Base-by-base conservation (phyloP, 75 land plant species). In the Adiantum capillusveneris region DNA sequence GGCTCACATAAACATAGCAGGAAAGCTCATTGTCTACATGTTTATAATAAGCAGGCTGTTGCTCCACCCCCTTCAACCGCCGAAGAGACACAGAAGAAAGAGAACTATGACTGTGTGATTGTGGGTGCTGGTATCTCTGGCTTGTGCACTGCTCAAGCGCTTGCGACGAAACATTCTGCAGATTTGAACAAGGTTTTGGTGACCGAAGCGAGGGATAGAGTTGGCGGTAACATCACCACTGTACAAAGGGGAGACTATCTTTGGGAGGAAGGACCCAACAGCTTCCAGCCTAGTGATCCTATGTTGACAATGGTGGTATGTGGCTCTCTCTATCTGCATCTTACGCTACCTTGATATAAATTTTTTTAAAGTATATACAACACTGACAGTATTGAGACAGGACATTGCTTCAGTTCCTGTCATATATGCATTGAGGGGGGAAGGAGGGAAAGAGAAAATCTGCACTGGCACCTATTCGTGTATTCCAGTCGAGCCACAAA, bases 241-340 rank as follows among this genome's bases (percentile, higher is more conserved):
- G 62, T 77, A 28, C 82, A 89, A 68, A 71, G 74, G 56, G 94
- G 84, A 27, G 96, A 90, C 6, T 93, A 66, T 63, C 78, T 93
- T 11, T 93, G 98, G 96, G 98, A 93, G 64, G 96, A 93, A 55
- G 98, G 98, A 12, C 98, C 98, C 42, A 93, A 93, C 62, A 89
- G 96, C 78, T 93, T 93, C 65, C 98, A 93, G 69, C 96, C 96
- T 22, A 78, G 86, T 5, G 96, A 93, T 65, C 63, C 96, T 14
- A 81, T 93, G 68, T 87, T 93, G 44, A 55, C 84, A 18, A 69
- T 88, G 78, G 87, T 72, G 74, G 95, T 92, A 70, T 19, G 74
- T 44, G 17, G 14, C 14, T 9, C 43, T 41, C 43, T 41, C 17
- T 3, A 46, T 46, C 22, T 46, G 37, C 37, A 5, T 3, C 37